Evolutionary conservation across 2,329 filamentous ascomycete species (phyloP).

Genomic region (Geoglossum cookeanum): DNA sequence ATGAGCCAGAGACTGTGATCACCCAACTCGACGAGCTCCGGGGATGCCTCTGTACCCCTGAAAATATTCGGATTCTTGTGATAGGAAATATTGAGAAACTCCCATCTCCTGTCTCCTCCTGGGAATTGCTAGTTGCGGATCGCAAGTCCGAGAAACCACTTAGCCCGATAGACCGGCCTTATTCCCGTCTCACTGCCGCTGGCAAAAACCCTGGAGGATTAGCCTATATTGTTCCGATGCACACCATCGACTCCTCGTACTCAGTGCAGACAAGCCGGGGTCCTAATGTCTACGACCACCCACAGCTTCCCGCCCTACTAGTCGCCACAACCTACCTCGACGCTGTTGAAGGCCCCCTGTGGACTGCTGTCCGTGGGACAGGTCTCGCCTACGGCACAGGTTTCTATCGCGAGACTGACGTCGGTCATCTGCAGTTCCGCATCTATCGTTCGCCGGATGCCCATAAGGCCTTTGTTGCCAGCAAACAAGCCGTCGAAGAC

Average conservation of each 20-base stretch:
- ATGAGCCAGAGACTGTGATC: conserved; percentile 57
- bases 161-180: conserved; percentile 49
- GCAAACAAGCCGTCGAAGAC: conserved; percentile 52
- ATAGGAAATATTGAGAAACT: conserved; percentile 65
- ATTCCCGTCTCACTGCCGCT: conserved; percentile 52
- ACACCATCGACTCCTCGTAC: conserved; percentile 82
- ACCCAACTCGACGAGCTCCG: conserved; percentile 61
- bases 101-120: conserved; percentile 54
- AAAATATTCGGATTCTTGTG: conserved; percentile 73
- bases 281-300: conserved; percentile 54
- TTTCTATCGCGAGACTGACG: conserved; percentile 60
- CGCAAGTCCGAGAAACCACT: conserved; percentile 36
- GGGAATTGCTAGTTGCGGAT: conserved; percentile 42
- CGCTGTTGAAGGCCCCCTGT: conserved; percentile 81
- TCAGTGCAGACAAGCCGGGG: conserved; percentile 58
- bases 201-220: conserved; percentile 57
- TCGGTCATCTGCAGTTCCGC: conserved; percentile 62
- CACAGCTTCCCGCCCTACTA: conserved; percentile 62
- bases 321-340: conserved; percentile 86
- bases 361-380: conserved; percentile 81
- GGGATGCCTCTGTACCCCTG: conserved; percentile 55
- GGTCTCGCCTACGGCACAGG: conserved; percentile 80
- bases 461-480: conserved; percentile 66
- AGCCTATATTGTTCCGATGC: conserved; percentile 71
- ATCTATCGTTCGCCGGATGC: conserved; percentile 84